Percentiles rank a stretch among this genome's conserved stretches.
These are phyloP conservation scores for Geoglossum cookeanum DNA, from an alignment of 2,329 filamentous ascomycete species.

Conservation along the genomic window DNA sequence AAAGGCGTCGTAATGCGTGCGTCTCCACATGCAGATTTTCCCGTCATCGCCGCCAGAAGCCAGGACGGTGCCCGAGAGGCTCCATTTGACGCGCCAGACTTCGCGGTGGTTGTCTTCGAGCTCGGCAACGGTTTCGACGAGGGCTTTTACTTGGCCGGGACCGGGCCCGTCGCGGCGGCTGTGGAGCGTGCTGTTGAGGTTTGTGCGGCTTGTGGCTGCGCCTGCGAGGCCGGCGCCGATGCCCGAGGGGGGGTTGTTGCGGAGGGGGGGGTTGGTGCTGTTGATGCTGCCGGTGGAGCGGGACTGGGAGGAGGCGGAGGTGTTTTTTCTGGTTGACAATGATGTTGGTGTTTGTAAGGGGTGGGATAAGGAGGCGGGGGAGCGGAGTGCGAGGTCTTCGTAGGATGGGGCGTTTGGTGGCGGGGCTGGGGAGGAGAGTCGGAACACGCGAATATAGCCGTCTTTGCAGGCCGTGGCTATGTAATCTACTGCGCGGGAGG, in stretches of 20 bases:
- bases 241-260: conserved; percentile 22
- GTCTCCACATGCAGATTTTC: conserved; percentile 1
- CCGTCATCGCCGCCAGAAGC: conserved; percentile 2
- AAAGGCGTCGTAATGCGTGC: background rate
- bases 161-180: conserved; percentile 23
- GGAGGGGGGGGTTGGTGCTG: too few species aligned
- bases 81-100: conserved; percentile 2
- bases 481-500: conserved; percentile 74
- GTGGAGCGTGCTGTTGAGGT: background rate
- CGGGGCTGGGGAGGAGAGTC: conserved; percentile 38
- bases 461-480: conserved; percentile 88
- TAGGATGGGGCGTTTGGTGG: conserved; percentile 14
- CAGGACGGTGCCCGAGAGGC: background rate
- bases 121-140: background rate
- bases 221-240: conserved; percentile 34
- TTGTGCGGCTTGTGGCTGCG: conserved; percentile 13
- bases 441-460: conserved; percentile 74
- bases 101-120: conserved; percentile 1
- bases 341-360: conserved; percentile 9
- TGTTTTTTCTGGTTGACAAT: conserved; percentile 15
- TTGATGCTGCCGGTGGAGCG: too few species aligned
- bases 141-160: conserved; percentile 4
- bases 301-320: too few species aligned
- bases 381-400: conserved; percentile 14
- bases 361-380: conserved; percentile 12